These are phyloP conservation scores for Polyplosphaeria fusca DNA, from an alignment of 495 filamentous ascomycete genomes.

Conservation along the genomic window DNA sequence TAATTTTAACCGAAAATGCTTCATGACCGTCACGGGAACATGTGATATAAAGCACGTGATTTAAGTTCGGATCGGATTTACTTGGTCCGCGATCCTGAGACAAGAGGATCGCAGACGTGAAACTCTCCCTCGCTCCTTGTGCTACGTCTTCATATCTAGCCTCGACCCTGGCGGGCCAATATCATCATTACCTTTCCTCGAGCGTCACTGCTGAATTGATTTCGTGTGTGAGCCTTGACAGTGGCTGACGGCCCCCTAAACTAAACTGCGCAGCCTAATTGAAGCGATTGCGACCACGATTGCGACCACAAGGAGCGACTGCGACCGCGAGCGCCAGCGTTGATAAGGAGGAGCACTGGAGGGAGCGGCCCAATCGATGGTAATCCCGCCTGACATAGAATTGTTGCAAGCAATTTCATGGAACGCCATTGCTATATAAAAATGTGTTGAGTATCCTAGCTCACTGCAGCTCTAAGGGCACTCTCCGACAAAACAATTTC, in stretches of 20 bases:
- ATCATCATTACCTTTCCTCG: conserved; percentile 1
- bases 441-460: neutral
- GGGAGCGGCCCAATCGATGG: neutral
- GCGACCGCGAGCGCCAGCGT: neutral
- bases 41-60: neutral
- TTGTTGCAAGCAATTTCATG: neutral
- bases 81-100: neutral
- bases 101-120: conserved; percentile 1
- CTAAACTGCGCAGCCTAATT: neutral
- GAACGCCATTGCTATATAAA: neutral
- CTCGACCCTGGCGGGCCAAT: conserved; percentile 1
- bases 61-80: neutral
- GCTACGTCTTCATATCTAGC: conserved; percentile 2
- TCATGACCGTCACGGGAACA: neutral
- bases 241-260: neutral
- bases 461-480: neutral
- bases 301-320: conserved; percentile 4
- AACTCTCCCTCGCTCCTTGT: neutral
- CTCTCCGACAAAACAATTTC: neutral
- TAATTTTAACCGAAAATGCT: neutral
- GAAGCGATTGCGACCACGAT: conserved; percentile 1
- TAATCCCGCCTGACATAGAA: neutral
- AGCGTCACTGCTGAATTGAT: conserved; percentile 2
- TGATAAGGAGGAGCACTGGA: conserved; percentile 1
- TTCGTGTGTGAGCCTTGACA: neutral